Base-by-base conservation (phyloP, 441 rosid species). In the Corymbia citriodora region DNA sequence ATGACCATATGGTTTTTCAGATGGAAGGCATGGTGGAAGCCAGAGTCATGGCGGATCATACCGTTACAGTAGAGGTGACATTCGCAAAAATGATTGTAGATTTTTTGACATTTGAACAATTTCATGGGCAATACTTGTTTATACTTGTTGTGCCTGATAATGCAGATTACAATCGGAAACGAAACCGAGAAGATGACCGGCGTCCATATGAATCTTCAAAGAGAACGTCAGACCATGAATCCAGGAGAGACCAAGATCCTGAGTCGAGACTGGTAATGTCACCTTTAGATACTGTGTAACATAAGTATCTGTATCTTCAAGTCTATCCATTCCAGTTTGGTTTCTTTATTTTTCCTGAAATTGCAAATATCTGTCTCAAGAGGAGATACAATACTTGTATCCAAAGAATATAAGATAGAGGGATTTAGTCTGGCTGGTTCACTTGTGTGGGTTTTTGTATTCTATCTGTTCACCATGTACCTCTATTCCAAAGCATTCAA, bases 181-280 rank as follows among this genome's bases (percentile, higher is more conserved):
- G 99, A 88, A 90, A 93, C 88, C 94, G 99, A 89, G 99, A 98
- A 18, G 99, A 98, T 94, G 99, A 98, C 90, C 97, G 93, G 31
- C 94, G 93, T 90, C 92, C 93, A 55, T 96, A 93, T 0, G 98
- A 95, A 53, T 86, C 95, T 90, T 93, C 99, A 82, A 97, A 96
- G 93, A 96, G 99, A 93, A 91, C 88, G 48, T 87, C 94, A 50
- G 97, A 98, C 91, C 92, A 96, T 89, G 99, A 98, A 92, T 92
- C 96, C 65, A 93, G 96, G 89, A 96, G 96, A 93, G 95, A 96
- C 90, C 50, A 96, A 81, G 99, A 98, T 94, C 96, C 93, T 36
- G 97, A 98, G 29, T 92, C 98, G 59, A 96, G 99, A 95, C 99
- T 95, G 93, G 99, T 98, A 96, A 94, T 21, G n/a, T 82, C 52